phyloP scores from a whole-genome alignment of 2,329 filamentous ascomycete genomes.

The Fusarium avenaceum region DNA sequence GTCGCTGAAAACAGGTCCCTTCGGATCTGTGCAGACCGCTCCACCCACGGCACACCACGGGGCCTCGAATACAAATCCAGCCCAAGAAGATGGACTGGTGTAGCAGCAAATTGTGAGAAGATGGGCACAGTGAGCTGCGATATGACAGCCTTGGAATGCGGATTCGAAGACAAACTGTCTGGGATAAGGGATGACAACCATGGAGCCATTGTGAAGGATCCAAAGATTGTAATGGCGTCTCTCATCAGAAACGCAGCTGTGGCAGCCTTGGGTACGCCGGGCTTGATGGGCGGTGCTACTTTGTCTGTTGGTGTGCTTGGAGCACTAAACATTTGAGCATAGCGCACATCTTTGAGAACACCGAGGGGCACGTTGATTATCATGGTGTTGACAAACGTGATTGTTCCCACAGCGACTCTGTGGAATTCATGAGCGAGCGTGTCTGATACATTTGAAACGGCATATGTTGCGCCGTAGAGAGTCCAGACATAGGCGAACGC shows the following conservation, averaged over 20 bases:
- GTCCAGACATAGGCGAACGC: constrained; percentile 50
- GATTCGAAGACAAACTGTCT: constrained; percentile 42
- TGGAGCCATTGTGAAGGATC: constrained; percentile 51
- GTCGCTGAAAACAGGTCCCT: constrained; percentile 48
- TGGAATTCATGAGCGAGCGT: constrained; percentile 47
- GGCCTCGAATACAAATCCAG: constrained; percentile 43
- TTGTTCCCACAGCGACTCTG: constrained; percentile 43
- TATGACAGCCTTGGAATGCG: constrained; percentile 48
- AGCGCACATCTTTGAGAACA: constrained; percentile 51
- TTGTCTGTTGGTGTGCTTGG: constrained; percentile 2
- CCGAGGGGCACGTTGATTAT: constrained; percentile 52
- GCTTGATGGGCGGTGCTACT: constrained; percentile 17
- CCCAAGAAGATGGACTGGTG: constrained; percentile 50
- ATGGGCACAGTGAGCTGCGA: constrained; percentile 51
- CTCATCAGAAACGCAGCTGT: constrained; percentile 48
- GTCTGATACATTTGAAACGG: constrained; percentile 49
- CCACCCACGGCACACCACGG: constrained; percentile 16
- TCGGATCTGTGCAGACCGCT: constrained; percentile 42
- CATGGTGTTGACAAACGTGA: constrained; percentile 49
- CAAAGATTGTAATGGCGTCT: constrained; percentile 52
- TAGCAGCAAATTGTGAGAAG: constrained; percentile 51
- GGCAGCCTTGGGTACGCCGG: constrained; percentile 42
- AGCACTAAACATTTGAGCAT: constrained; percentile 50
- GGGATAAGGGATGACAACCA: constrained; percentile 47
- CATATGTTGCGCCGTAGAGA: constrained; percentile 50